Conservation (phyloP, 306 rosid genomes). For the Ammopiptanthus mongolicus region DNA sequence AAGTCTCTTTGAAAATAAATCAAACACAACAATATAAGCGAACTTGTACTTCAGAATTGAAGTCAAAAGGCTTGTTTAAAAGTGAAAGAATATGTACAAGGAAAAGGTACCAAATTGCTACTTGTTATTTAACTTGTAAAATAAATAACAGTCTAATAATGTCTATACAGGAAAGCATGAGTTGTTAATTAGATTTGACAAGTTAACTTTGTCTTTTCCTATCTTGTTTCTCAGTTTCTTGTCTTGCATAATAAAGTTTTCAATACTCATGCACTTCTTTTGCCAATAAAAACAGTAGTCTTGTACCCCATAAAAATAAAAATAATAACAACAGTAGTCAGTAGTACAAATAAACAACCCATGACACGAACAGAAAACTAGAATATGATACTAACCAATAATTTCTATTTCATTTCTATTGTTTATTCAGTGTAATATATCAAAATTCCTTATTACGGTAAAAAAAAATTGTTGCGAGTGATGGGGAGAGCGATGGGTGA, state of each 20-base stretch:
- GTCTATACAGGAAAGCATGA: constrained; percentile 30
- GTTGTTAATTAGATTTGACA: constrained; percentile 41
- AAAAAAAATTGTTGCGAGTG: background rate
- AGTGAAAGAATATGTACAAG: background rate
- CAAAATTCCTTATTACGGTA: background rate
- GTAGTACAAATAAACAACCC: background rate
- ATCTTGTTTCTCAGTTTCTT: constrained; percentile 20
- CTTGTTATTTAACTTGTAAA: constrained; percentile 18
- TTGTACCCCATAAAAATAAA: background rate
- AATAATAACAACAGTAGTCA: background rate
- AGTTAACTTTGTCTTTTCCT: constrained; percentile 32
- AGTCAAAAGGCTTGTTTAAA: constrained; percentile 13
- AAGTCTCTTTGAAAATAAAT: background rate
- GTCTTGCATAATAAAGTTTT: constrained; percentile 12
- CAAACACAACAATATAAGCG: background rate
- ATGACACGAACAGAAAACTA: background rate
- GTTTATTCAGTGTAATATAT: background rate
- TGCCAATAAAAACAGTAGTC: background rate
- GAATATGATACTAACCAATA: background rate
- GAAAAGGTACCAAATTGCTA: constrained; percentile 6
- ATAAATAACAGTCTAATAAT: background rate
- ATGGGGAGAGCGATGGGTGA: background rate
- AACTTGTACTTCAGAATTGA: constrained; percentile 19
- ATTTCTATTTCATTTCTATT: background rate
- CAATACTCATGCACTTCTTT: constrained; percentile 16